Conservation (phyloP, 306 rosid species). For the Malus fusca region DNA sequence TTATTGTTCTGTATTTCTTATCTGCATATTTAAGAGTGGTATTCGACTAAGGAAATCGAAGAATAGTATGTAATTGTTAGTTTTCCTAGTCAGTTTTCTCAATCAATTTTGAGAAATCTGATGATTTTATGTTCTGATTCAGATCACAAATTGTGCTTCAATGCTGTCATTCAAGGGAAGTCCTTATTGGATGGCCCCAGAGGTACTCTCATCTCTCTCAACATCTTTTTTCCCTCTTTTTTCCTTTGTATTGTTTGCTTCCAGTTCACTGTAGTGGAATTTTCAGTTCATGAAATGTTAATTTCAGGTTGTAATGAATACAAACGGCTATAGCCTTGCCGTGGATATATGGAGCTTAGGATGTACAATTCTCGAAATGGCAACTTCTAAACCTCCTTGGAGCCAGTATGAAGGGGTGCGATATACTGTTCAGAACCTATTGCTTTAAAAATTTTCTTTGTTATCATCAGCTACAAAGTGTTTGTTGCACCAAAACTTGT, state of each 20-base stretch:
- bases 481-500: slow-evolving; percentile 16
- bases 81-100: slow-evolving; percentile 1
- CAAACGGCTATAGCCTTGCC: slow-evolving; percentile 76
- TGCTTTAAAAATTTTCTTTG: background rate
- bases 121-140: slow-evolving; percentile 22
- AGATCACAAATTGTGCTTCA: slow-evolving; percentile 68
- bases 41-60: background rate
- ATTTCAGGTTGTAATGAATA: slow-evolving; percentile 88
- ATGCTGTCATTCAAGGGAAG: slow-evolving; percentile 99
- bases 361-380: slow-evolving; percentile 99
- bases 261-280: background rate
- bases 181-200: slow-evolving; percentile 99
- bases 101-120: slow-evolving; percentile 3
- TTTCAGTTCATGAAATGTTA: slow-evolving; percentile 9
- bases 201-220: slow-evolving; percentile 38
- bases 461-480: slow-evolving; percentile 10
- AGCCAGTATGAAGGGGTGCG: slow-evolving; percentile 97
- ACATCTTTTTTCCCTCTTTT: background rate
- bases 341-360: slow-evolving; percentile 99
- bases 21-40: background rate
- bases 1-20: background rate
- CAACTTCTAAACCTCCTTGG: slow-evolving; percentile 94
- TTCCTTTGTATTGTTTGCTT: background rate
- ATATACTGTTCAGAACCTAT: slow-evolving; percentile 25
- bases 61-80: background rate